phyloP scores from a whole-genome alignment of 1,139 yeast genomes.

The Pichia sp. region DNA sequence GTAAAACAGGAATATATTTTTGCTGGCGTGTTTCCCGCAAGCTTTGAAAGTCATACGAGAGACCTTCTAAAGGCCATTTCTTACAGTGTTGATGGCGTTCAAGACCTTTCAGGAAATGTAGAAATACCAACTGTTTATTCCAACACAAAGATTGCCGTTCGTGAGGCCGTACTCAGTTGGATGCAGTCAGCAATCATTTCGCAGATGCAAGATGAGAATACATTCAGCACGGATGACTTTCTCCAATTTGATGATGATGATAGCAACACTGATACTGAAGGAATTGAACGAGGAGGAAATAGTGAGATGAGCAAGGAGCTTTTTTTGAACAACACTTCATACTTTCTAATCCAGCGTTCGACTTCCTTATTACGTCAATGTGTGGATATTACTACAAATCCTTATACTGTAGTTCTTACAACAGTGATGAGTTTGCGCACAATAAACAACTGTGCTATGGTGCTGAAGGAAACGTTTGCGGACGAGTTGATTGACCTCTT shows the following conservation, averaged over 20 bases:
- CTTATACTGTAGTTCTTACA: constrained; percentile 10
- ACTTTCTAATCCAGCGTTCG: too few relatives aligned
- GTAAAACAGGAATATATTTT: constrained; percentile 15
- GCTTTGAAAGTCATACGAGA: constrained; percentile 14
- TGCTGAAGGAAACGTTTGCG: constrained; percentile 35
- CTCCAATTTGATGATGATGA: constrained; percentile 23
- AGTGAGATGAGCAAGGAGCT: too few relatives aligned
- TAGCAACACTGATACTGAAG: constrained; percentile 5
- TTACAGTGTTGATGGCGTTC: neutral
- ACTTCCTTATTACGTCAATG: too few relatives aligned
- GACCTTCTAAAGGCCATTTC: constrained; percentile 10
- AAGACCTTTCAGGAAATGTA: neutral
- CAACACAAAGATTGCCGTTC: neutral
- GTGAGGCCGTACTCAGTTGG: constrained; percentile 16
- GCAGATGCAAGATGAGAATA: neutral
- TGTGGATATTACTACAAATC: too few relatives aligned
- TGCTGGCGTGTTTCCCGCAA: constrained; percentile 15
- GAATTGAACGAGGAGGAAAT: too few relatives aligned
- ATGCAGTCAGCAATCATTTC: constrained; percentile 11
- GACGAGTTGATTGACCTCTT: constrained; percentile 47
- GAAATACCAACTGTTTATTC: neutral
- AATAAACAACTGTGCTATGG: constrained; percentile 32
- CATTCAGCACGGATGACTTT: constrained; percentile 19
- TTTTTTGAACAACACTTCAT: too few relatives aligned
- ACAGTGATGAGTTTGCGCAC: constrained; percentile 33